Evolutionary conservation across 1,139 yeast species (phyloP), one percentile per base, ranked within the genome.

Genomic region (Kodamaea suecica): DNA sequence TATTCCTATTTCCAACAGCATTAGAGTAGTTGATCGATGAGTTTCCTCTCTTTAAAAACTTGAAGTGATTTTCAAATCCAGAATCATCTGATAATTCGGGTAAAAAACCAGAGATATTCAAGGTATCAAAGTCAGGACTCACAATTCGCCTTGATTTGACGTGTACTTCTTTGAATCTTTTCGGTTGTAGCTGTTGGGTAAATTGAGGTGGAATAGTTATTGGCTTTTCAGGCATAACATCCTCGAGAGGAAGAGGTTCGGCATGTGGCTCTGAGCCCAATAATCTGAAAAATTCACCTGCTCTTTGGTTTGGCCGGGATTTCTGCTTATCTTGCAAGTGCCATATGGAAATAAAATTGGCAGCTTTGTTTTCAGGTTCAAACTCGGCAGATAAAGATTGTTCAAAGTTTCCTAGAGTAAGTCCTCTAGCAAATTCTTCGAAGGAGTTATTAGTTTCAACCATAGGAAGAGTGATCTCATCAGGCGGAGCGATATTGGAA

Each of bases 1-100:
- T 57, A 17, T 45, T 45, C 33, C 60, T 48, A 33, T 52, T 52
- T 17, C 52, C 57, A 8, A 48, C 39, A 23, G 43, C 48, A 30
- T 45, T 53, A 4, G 56, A 46, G 29, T 50, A 47, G 31, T 49
- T 49, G 27, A 46, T 35, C 7, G 44, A 30, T 1, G 52, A 44
- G 23, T 47, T 50, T 7, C 49, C 53, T 13, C 44, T 48, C 23
- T 48, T 49, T 30, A 60, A 45, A 35, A 59, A 53, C 29, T 52
- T 57, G 47, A 71, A 65, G 35, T 64, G 67, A 35, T 53, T 55
- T 27, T 59, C 72, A 44, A 71, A 65, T 1, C 73, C 76, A n/a
- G 76, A 70, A 43, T 68, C 75, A 31, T 66, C 65, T 0, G 76
- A 67, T 29, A 70, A 42, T 41, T 71, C 75, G 3, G 76, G 76